A percentile compares a stretch with the other conserved stretches of the same genome.
These are phyloP conservation scores for Fusarium multiceps DNA, from an alignment of 2,329 filamentous ascomycete species.

Conservation along the genomic window DNA sequence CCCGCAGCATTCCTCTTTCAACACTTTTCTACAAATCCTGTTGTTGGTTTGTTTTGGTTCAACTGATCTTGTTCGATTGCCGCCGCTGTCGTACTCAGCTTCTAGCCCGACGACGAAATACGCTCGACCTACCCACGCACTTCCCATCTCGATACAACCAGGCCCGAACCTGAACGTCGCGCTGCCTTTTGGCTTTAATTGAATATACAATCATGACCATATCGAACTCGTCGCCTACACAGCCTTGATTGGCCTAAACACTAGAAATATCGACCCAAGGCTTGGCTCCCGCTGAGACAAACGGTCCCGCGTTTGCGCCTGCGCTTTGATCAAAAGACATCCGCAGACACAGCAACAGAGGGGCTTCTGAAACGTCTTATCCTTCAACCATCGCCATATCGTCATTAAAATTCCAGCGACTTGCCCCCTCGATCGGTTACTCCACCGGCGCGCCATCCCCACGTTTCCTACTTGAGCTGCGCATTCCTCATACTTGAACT, in stretches of 20 bases:
- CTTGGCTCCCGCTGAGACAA: slow-evolving; percentile 41
- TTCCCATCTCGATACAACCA: slow-evolving; percentile 11
- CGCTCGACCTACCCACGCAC: slow-evolving; percentile 3
- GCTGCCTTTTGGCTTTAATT: slow-evolving; percentile 40
- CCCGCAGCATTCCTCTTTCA: slow-evolving; percentile 37
- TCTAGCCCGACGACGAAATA: slow-evolving; percentile 5
- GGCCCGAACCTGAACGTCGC: slow-evolving; percentile 36
- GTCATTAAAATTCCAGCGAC: slow-evolving; percentile 35
- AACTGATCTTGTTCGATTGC: slow-evolving; percentile 7
- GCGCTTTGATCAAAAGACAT: slow-evolving; percentile 38
- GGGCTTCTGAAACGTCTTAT: slow-evolving; percentile 49
- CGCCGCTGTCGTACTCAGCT: background rate
- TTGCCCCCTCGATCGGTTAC: slow-evolving; percentile 37
- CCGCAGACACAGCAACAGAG: slow-evolving; percentile 42
- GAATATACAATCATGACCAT: slow-evolving; percentile 48
- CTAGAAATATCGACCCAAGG: slow-evolving; percentile 27
- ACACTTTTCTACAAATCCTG: slow-evolving; percentile 25
- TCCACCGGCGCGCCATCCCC: slow-evolving; percentile 35
- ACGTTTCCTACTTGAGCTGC: slow-evolving; percentile 36
- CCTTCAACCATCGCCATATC: slow-evolving; percentile 38
- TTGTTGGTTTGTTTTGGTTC: slow-evolving; percentile 20
- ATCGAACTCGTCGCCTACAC: slow-evolving; percentile 45
- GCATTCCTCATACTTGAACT: slow-evolving; percentile 29
- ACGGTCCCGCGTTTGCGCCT: slow-evolving; percentile 35
- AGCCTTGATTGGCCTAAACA: slow-evolving; percentile 49